Evolutionary conservation across 139 green algal species (phyloP), one percentile per base, ranked within the genome.

Genomic region (Marvania coccoides): DNA sequence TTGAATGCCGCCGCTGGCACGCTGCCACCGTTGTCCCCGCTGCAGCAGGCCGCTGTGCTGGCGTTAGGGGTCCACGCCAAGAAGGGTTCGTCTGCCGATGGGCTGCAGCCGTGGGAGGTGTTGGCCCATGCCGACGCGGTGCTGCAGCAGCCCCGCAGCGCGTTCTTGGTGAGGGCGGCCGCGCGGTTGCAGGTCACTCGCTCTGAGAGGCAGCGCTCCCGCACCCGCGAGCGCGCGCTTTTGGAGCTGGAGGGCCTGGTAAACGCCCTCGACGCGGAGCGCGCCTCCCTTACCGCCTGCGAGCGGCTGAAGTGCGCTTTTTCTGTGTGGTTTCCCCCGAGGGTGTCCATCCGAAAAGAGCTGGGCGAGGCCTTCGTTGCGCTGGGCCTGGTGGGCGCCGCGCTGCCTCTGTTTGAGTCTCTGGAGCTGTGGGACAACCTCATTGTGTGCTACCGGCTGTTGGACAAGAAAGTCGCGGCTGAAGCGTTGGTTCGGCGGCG

Each of bases 401-500:
- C 88, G 14, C 71, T 97, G 63, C 26, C 45, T 14, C 59, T 93
- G 12, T 95, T 94, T 58, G 91, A 97, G 78, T 40, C 61, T 9
- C 72, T 93, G 55, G 88, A 96, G 69, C 67, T 92, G 68, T 98
- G 92, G 92, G 91, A 97, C 67, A 61, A 64, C 45, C 73, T 95
- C 0, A 87, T 95, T 46, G 58, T 87, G 26, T 98, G 91, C 83
- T 95, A 95, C 83, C 77, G 75, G 23, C 71, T 96, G 65, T 72
- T 97, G 59, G 83, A 79, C 39, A 97, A 96, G 75, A 76, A 71
- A 10, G 71, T 77, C 5, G 47, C 74, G 58, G 88, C 87, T 2
- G 78, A 87, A 67, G 73, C 85, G 62, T 57, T 96, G 10, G 78
- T 96, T 10, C 58, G 47, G 26, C 31, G 71, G 26, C 65, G 86